These are phyloP conservation scores for Ramichloridium luteum DNA, from an alignment of 2,329 filamentous ascomycete species.

Conservation along the genomic window DNA sequence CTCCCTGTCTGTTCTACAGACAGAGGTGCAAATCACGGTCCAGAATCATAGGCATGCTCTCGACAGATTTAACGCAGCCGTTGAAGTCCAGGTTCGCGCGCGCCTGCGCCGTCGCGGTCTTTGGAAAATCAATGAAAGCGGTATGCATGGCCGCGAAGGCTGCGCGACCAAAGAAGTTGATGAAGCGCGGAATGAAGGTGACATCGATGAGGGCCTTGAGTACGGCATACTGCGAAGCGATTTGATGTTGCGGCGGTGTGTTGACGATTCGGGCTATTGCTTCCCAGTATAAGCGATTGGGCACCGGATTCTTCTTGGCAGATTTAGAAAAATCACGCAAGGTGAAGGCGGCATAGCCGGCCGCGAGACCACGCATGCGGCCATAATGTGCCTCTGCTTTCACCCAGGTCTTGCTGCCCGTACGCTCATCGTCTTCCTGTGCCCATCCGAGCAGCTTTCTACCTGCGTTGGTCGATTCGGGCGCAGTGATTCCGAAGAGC, in stretches of 20 bases:
- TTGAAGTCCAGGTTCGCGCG: neutral
- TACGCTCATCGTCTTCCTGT: slow-evolving; percentile 25
- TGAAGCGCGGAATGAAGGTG: slow-evolving; percentile 56
- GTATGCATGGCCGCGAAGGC: slow-evolving; percentile 55
- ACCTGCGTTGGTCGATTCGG: slow-evolving; percentile 58
- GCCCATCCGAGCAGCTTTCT: slow-evolving; percentile 62
- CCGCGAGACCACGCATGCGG: slow-evolving; percentile 70
- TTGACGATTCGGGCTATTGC: slow-evolving; percentile 65
- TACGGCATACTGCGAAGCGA: slow-evolving; percentile 36
- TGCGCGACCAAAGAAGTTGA: slow-evolving; percentile 68
- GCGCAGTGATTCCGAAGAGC: slow-evolving; percentile 70
- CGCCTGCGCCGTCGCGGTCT: neutral
- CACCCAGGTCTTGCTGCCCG: slow-evolving; percentile 5
- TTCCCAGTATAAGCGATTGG: slow-evolving; percentile 71
- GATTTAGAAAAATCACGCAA: slow-evolving; percentile 70
- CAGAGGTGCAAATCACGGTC: slow-evolving; percentile 3
- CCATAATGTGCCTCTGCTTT: slow-evolving; percentile 54
- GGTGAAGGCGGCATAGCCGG: slow-evolving; percentile 72
- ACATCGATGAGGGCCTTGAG: slow-evolving; percentile 45
- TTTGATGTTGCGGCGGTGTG: slow-evolving; percentile 45
- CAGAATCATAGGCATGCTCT: slow-evolving; percentile 1
- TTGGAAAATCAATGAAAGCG: slow-evolving; percentile 10
- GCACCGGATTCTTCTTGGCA: slow-evolving; percentile 58
- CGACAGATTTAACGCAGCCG: neutral
- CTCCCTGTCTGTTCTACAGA: slow-evolving; percentile 5